A percentile compares a stretch with the other conserved stretches of the same genome.
phyloP scores from a whole-genome alignment of 768 basidiomycete species.

The Hemileccinum impolitum region DNA sequence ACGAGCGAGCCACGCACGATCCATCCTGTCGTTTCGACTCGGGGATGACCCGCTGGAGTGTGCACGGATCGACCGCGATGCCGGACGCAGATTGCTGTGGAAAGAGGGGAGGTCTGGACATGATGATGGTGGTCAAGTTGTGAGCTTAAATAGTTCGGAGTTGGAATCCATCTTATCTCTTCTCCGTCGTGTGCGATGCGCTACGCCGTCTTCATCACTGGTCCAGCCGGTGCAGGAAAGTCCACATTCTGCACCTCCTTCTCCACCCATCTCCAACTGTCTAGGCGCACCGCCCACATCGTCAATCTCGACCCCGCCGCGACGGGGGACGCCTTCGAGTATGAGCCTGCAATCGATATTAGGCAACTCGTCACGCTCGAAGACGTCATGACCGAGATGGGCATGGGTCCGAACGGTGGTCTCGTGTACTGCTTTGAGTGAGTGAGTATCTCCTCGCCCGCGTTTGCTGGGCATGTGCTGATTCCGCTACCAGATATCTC shows the following conservation, averaged over 20 bases:
- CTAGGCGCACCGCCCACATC: conserved; percentile 83
- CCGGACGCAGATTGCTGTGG: conserved; percentile 71
- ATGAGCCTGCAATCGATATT: conserved; percentile 92
- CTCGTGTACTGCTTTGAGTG: conserved; percentile 99
- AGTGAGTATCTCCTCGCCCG: conserved; percentile 48
- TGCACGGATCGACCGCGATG: conserved; percentile 81
- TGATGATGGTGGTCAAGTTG: conserved; percentile 41
- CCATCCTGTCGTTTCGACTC: conserved; percentile 81
- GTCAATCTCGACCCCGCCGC: conserved; percentile 99
- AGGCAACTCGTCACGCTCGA: conserved; percentile 86
- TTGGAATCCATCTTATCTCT: conserved; percentile 25
- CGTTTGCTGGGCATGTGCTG: not conserved
- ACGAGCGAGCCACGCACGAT: conserved; percentile 48
- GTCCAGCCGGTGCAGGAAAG: conserved; percentile 98
- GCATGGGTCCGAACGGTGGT: conserved; percentile 95
- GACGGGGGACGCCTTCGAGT: conserved; percentile 79
- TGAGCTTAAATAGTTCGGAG: conserved; percentile 20
- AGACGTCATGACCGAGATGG: conserved; percentile 94
- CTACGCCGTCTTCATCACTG: conserved; percentile 85
- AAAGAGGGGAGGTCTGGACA: conserved; percentile 76
- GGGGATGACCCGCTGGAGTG: conserved; percentile 85
- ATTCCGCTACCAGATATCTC: conserved; percentile 66
- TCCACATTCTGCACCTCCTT: conserved; percentile 89
- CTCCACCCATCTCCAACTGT: conserved; percentile 81
- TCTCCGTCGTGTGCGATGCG: conserved; percentile 50